Conservation (phyloP, 805 yeast species). For the Lipomyces chichibuensis region DNA sequence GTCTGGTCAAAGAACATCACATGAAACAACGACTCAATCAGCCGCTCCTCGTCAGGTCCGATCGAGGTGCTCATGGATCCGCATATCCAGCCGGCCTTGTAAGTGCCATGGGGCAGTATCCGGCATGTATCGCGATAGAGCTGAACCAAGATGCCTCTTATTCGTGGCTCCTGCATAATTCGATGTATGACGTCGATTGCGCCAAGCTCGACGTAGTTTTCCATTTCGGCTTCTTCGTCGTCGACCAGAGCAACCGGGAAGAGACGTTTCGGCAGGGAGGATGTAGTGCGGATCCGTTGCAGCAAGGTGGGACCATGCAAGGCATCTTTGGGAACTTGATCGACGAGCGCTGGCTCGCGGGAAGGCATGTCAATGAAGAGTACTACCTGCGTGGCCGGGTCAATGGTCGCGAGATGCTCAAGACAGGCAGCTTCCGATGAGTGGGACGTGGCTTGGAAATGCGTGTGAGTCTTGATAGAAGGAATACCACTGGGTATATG, state of each 20-base stretch:
- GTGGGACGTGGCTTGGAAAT: neutral
- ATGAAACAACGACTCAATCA: conserved; percentile 7
- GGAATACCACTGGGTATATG: neutral
- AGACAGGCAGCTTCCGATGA: conserved; percentile 17
- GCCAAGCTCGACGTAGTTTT: conserved; percentile 14
- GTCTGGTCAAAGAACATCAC: conserved; percentile 18
- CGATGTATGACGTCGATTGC: conserved; percentile 26
- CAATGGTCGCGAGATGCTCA: conserved; percentile 1
- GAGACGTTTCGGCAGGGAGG: neutral
- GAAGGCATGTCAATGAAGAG: conserved; percentile 23
- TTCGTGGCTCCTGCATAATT: conserved; percentile 8
- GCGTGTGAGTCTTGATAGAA: neutral
- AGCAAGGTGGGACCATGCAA: conserved; percentile 6
- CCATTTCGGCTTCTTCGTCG: conserved; percentile 23
- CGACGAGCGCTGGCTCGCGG: neutral
- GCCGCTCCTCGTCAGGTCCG: conserved; percentile 6
- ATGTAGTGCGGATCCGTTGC: neutral
- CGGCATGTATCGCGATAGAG: conserved; percentile 5
- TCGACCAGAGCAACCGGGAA: conserved; percentile 28
- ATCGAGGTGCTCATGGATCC: neutral
- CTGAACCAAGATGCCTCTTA: conserved; percentile 19
- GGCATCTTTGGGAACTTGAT: neutral
- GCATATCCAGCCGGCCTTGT: conserved; percentile 5
- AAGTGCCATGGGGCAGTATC: neutral
- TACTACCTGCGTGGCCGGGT: conserved; percentile 15